These are phyloP conservation scores for Ceriops zippeliana DNA, from an alignment of 345 rosid genomes.

Conservation along the genomic window DNA sequence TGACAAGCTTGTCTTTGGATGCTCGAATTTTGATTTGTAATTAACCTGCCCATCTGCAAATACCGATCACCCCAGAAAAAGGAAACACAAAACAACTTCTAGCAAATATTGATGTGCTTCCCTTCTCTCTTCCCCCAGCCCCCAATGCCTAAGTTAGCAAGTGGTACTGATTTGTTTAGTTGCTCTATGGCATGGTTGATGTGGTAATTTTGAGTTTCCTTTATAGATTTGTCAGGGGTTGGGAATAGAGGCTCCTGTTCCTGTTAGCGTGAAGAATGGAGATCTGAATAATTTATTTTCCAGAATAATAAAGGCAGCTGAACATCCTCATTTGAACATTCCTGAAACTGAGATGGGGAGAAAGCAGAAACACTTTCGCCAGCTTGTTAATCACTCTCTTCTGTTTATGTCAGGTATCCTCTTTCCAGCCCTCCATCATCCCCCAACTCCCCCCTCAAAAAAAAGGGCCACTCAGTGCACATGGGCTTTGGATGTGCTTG, in stretches of 20 bases:
- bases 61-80: not conserved
- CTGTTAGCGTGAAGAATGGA: slow-evolving; percentile 48
- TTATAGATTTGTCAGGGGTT: slow-evolving; percentile 62
- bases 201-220: not conserved
- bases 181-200: not conserved
- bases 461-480: not conserved
- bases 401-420: slow-evolving; percentile 61
- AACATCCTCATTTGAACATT: slow-evolving; percentile 62
- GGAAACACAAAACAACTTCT: not conserved
- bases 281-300: slow-evolving; percentile 47
- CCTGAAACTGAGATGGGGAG: slow-evolving; percentile 72
- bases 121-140: no score
- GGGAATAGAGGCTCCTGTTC: slow-evolving; percentile 63
- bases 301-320: slow-evolving; percentile 57
- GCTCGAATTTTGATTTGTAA: not conserved
- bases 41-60: not conserved
- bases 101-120: not conserved
- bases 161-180: not conserved
- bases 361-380: slow-evolving; percentile 52
- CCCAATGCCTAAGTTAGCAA: no score
- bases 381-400: slow-evolving; percentile 57
- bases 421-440: not conserved
- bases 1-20: slow-evolving; percentile 12
- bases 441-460: not conserved
- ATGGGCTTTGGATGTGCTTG: not conserved